A percentile compares a stretch with the other conserved stretches of the same genome.
Conservation (phyloP, 2,329 filamentous ascomycete species). For the Talaromyces sp. region DNA sequence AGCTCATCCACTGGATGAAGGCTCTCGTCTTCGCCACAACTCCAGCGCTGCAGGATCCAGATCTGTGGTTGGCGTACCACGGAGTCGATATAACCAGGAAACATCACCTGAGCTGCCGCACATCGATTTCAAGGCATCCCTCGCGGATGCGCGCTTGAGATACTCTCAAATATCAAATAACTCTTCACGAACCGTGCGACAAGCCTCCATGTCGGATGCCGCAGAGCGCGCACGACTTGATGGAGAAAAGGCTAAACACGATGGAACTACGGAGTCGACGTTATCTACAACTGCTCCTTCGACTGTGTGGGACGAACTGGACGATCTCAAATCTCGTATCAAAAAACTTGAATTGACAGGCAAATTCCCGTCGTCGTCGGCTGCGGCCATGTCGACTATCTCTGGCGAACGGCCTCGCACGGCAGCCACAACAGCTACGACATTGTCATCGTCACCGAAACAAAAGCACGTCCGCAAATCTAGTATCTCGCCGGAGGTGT, state of each 20-base stretch:
- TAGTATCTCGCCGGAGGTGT: constrained; percentile 31
- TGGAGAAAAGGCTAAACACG: constrained; percentile 39
- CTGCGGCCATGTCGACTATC: constrained; percentile 69
- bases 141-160: constrained; percentile 35
- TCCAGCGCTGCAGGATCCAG: constrained; percentile 32
- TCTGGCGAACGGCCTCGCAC: constrained; percentile 82
- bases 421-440: constrained; percentile 86
- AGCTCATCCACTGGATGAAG: constrained; percentile 39
- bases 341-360: constrained; percentile 84
- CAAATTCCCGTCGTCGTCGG: constrained; percentile 78
- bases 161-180: constrained; percentile 30
- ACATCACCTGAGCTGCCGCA: constrained; percentile 29
- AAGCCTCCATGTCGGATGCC: constrained; percentile 30
- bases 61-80: constrained; percentile 35
- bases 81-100: constrained; percentile 36
- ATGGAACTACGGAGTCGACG: constrained; percentile 75
- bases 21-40: constrained; percentile 33
- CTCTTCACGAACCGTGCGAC: constrained; percentile 35
- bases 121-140: constrained; percentile 30
- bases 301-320: constrained; percentile 95
- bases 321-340: constrained; percentile 91
- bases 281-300: constrained; percentile 84
- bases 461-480: constrained; percentile 64
- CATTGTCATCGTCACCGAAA: constrained; percentile 84
- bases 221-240: constrained; percentile 34